Base-by-base conservation (phyloP, 2,329 filamentous ascomycete species). In the Aspergillus ochraceus region DNA sequence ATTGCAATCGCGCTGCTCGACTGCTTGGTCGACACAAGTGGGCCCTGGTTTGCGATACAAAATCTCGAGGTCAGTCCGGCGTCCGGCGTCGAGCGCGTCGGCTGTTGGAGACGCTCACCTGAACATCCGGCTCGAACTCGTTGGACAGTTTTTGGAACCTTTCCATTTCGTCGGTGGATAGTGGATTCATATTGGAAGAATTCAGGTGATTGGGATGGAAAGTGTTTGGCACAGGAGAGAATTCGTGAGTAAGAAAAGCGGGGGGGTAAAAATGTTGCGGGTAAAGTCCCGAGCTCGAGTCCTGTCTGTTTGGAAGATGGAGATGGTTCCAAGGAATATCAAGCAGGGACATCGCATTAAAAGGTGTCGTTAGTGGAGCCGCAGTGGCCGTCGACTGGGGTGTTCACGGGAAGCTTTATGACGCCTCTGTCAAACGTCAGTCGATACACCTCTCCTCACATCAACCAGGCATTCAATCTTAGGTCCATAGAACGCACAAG, bases 11-110 rank as follows among this genome's bases (percentile, higher is more conserved):
- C 86, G 67, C 87, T 85, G 76, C 89, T 96, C 54, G 90, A 86
- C 70, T 87, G 86, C 77, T 90, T 91, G 62, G 89, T 84, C 69
- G 92, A 90, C 65, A 98, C 90, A 53, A 93, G 82, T 62, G 91
- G 90, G 58, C 92, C 92, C 94, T 97, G 24, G n/a, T 22, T 39
- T 46, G n/a, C 36, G 14, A 42, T 42, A 14, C 14, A n/a, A 42
- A 42, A 29, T 29, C 14, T 42, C 17, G 36, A 2, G 36, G 36
- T 42, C 17, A 42, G 36, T 42, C 36, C 14, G 36, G 36, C 4
- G 36, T 42, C 36, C 14, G 36, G 36, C 12, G 17, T 42, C 14
- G 36, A 42, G 17, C 14, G 26, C 22, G 50, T 36, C 11, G n/a
- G 17, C 19, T 20, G 36, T 17, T 24, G 6, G 24, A 55, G 46